phyloP scores from a whole-genome alignment of 1,284 basidiomycete species.

The Fistulina hepatica region DNA sequence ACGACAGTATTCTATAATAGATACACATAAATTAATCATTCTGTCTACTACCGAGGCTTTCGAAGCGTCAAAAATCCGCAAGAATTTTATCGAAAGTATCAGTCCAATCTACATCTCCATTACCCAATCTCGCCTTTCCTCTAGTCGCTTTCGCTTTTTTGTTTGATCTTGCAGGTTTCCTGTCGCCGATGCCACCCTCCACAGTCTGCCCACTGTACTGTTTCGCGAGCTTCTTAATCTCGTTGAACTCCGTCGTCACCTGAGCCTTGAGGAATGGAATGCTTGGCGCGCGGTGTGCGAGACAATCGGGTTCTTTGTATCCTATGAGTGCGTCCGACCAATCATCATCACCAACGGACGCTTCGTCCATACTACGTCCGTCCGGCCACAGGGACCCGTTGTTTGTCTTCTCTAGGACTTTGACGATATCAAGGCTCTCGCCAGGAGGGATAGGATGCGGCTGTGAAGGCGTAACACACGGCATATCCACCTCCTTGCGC shows the following conservation, averaged over 20 bases:
- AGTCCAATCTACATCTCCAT: not conserved
- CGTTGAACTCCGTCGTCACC: slow-evolving; percentile 53
- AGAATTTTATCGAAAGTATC: not conserved
- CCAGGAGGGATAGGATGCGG: slow-evolving; percentile 75
- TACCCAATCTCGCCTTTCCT: not conserved
- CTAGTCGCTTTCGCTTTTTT: not conserved
- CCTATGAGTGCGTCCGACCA: slow-evolving; percentile 29
- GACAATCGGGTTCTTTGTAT: slow-evolving; percentile 44
- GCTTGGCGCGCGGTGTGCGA: slow-evolving; percentile 49
- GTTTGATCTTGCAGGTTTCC: no score
- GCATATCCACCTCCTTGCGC: slow-evolving; percentile 94
- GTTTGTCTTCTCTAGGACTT: slow-evolving; percentile 55
- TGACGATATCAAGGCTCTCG: slow-evolving; percentile 70
- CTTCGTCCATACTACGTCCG: slow-evolving; percentile 39
- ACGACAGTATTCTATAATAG: no score
- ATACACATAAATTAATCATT: no score
- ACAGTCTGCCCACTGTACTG: slow-evolving; percentile 32
- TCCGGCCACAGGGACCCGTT: slow-evolving; percentile 53
- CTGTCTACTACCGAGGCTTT: no score
- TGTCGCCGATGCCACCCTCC: slow-evolving; percentile 26
- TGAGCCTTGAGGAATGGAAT: slow-evolving; percentile 65
- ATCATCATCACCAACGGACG: not conserved
- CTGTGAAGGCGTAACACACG: slow-evolving; percentile 92
- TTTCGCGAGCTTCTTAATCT: slow-evolving; percentile 56
- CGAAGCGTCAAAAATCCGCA: no score